Conservation (phyloP, 2,329 filamentous ascomycete genomes). For the Colletotrichum sp. region DNA sequence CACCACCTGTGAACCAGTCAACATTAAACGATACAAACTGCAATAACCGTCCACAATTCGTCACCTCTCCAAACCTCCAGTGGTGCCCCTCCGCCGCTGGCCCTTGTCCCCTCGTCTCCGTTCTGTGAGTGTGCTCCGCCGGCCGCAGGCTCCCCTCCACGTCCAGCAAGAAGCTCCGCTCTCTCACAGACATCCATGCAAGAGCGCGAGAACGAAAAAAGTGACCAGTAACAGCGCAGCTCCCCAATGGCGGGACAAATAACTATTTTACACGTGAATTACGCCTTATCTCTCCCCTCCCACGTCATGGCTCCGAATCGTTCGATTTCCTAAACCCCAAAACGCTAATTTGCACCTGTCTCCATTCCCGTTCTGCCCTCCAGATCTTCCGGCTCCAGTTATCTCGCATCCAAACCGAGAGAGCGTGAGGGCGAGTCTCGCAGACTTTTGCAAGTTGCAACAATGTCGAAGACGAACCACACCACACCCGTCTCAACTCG, state of each 20-base stretch:
- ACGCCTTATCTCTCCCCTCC: slow-evolving; percentile 11
- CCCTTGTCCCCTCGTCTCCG: neutral
- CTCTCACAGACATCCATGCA: neutral
- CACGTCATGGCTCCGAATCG: slow-evolving; percentile 13
- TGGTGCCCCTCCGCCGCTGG: neutral
- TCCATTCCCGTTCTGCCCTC: neutral
- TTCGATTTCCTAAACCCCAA: neutral
- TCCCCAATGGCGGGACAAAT: slow-evolving; percentile 10
- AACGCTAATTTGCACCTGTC: neutral
- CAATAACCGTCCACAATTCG: neutral
- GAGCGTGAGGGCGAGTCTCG: neutral
- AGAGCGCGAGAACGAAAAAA: neutral
- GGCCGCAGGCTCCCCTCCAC: neutral
- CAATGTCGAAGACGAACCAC: neutral
- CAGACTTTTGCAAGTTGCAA: neutral
- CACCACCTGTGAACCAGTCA: neutral
- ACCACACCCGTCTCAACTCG: neutral
- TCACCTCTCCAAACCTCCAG: neutral
- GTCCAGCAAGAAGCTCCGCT: neutral
- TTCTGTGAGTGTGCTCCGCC: neutral
- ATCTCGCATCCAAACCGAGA: neutral
- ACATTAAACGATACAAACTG: neutral
- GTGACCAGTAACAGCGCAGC: neutral
- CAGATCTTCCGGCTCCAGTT: neutral
- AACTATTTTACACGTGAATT: slow-evolving; percentile 20